phyloP scores from a whole-genome alignment of 768 basidiomycete genomes.

The Lactarius akahatsu region DNA sequence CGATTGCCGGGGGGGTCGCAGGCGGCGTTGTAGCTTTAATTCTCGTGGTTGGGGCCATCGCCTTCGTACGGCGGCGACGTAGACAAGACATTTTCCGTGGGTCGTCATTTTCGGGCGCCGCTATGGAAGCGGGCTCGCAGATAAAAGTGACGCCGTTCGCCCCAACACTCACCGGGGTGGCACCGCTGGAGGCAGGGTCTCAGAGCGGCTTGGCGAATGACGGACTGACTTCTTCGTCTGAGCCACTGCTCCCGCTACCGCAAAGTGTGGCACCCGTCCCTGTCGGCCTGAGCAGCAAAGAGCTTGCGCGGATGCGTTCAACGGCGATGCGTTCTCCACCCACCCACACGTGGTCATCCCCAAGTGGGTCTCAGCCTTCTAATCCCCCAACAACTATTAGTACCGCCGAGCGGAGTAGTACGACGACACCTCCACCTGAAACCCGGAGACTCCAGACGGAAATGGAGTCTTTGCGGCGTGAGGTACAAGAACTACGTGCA shows the following conservation, averaged over 20 bases:
- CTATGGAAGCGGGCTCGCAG: neutral
- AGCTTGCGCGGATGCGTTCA: constrained; percentile 17
- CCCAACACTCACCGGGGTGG: neutral
- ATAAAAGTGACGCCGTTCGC: constrained; percentile 6
- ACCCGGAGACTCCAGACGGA: constrained; percentile 26
- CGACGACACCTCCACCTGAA: neutral
- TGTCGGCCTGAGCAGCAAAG: constrained; percentile 12
- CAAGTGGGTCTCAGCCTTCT: neutral
- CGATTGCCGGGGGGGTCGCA: constrained; percentile 25
- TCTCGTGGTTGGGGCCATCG: neutral
- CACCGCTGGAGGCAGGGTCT: neutral
- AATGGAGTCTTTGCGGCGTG: constrained; percentile 33
- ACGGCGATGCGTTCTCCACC: neutral
- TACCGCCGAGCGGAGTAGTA: neutral
- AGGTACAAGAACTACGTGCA: constrained; percentile 31
- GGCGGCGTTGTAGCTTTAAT: constrained; percentile 18
- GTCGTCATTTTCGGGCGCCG: neutral
- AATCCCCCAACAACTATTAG: neutral
- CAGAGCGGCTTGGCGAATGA: neutral
- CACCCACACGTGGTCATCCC: neutral
- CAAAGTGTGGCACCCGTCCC: neutral
- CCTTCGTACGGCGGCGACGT: constrained; percentile 17
- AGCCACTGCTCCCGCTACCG: neutral
- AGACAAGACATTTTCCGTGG: neutral
- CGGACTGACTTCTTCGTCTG: neutral